Percentiles rank a stretch among this genome's conserved stretches.
These are phyloP conservation scores for Hypoxylon sp. DNA, from an alignment of 2,329 filamentous ascomycete species.

Conservation along the genomic window DNA sequence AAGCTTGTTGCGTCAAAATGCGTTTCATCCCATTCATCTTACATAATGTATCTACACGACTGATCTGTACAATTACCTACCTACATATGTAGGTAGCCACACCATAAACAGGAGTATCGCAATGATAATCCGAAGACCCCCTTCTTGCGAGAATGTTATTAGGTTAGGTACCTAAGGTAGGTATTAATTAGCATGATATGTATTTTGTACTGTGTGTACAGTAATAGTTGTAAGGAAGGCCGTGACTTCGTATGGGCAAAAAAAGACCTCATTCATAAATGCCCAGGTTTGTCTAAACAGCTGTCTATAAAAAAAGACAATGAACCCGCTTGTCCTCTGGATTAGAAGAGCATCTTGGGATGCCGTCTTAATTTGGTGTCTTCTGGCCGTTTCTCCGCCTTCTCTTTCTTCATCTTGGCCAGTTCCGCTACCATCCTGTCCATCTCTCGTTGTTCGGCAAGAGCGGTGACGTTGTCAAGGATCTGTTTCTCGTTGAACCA, in stretches of 20 bases:
- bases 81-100: neutral
- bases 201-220: conserved; percentile 19
- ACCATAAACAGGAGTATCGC: neutral
- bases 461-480: conserved; percentile 44
- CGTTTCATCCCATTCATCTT: neutral
- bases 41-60: neutral
- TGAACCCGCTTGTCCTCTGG: conserved; percentile 33
- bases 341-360: conserved; percentile 34
- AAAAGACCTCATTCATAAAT: conserved; percentile 18
- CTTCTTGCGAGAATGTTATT: conserved; percentile 23
- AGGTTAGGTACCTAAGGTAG: too few species aligned
- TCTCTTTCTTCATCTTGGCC: conserved; percentile 38
- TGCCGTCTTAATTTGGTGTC: conserved; percentile 33
- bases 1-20: neutral
- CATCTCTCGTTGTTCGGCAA: conserved; percentile 45
- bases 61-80: neutral
- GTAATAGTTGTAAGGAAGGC: conserved; percentile 27
- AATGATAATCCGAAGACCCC: conserved; percentile 13
- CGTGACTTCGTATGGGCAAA: conserved; percentile 38
- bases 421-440: conserved; percentile 48
- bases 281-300: conserved; percentile 25
- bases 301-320: conserved; percentile 26
- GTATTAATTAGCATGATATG: conserved; percentile 40
- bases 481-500: conserved; percentile 45
- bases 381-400: conserved; percentile 32